Evolutionary conservation across 1,284 basidiomycete genomes (phyloP), one percentile per base, ranked within the genome.

Genomic region (Peniophora sp.): DNA sequence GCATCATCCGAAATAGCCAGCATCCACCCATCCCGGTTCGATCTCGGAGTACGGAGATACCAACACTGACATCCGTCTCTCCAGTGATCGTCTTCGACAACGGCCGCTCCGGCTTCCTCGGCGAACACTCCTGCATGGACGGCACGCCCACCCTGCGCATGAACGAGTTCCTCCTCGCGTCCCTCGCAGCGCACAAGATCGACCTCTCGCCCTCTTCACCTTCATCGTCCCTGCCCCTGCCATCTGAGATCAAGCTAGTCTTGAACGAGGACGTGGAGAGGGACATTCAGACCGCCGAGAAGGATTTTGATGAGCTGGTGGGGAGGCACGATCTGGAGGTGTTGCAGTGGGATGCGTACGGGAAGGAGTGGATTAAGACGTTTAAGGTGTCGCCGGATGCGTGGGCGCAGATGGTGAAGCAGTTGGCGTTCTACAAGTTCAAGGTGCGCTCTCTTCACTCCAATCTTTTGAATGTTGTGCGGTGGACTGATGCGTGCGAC

Each of bases 381-480:
- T 88, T 85, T 79, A 90, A 89, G 65, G 78, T 83, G 45, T 95
- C 92, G 2, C 96, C 97, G 0, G 96, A 99, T 64, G 92, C 92
- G 15, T 96, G 93, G 85, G 92, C 80, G 10, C 96, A 99, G 72
- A 79, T 98, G 56, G 84, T 93, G 58, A 97, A 97, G 73, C 96
- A 98, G 68, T 82, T 98, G 43, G 96, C 95, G 18, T 97, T 90
- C 74, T 85, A 88, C 69, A 92, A 92, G 69, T 82, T 97, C 76
- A 80, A 77, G 61, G 27, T 32, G 12, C 27, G 6, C 12, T 6
- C 27, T 32, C 27, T 32, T 32, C 27, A 32, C 27, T 32, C 12
- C 27, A 5, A 6, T 32, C 27, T 32, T 32, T 32, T 12, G 27
- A 32, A 32, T 32, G 27, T 32, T n/a, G n/a, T n/a, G n/a, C n/a